Base-by-base conservation (phyloP, 345 rosid species). In the Syzygium oleosum region DNA sequence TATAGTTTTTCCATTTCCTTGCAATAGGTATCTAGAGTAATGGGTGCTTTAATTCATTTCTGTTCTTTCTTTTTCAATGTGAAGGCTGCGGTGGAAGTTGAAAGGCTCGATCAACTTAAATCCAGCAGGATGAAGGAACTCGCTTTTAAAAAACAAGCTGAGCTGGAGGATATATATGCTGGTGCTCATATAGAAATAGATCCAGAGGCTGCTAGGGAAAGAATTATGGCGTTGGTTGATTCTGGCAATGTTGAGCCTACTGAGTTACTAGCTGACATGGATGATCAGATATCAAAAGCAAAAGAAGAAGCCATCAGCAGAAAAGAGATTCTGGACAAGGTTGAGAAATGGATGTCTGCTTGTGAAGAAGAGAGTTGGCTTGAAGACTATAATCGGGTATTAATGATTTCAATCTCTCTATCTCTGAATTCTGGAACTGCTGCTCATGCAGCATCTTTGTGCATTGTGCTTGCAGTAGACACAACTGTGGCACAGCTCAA, bases 311-410 rank as follows among this genome's bases (percentile, higher is more conserved):
- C 97, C 52, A 90, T 93, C 68, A 98, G 99, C 92, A 93, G 99
- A 89, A 98, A 94, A 92, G 99, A 98, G 5, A 98, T 98, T 88
- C 91, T 98, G 93, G 99, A 98, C 89, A 94, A 96, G 91, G 99
- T 98, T 27, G 99, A 98, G 94, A 98, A 96, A 91, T 98, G 99
- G 99, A 98, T 95, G 99, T 96, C 95, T 31, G 97, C 99, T 88
- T 98, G 98, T 91, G 99, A 98, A 93, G 99, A 98, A 94, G 99
- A 98, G 94, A 98, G 98, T 88, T 98, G 99, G 99, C 97, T 98
- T 79, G 99, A 98, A 87, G 99, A 98, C 88, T 98, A 98, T 90
- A 97, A 95, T 87, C 93, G 99, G 97, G 99, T 98, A 93, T 46
- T 89, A 54, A 22, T 54, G 87, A 27, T 83, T 61, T 41, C 49